phyloP scores from a whole-genome alignment of 495 filamentous ascomycete species.

The Venustampulla echinocandica region DNA sequence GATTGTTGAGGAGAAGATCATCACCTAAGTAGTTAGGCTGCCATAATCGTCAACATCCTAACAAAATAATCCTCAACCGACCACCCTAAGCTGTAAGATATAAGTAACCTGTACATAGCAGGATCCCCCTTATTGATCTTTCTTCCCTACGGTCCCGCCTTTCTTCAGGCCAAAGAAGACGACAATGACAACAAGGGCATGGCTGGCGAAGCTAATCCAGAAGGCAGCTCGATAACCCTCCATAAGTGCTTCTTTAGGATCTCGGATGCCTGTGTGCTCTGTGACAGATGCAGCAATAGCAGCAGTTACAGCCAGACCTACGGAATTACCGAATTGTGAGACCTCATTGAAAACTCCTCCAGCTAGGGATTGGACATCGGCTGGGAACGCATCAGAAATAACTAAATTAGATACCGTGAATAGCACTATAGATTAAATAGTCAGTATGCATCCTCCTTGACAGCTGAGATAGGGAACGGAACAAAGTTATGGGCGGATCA shows the following conservation, averaged over 20 bases:
- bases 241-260: neutral
- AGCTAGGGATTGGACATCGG: conserved; percentile 47
- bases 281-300: conserved; percentile 45
- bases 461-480: too few species aligned
- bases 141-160: conserved; percentile 45
- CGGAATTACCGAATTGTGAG: conserved; percentile 50
- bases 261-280: conserved; percentile 30
- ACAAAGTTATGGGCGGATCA: too few species aligned
- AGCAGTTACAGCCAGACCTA: conserved; percentile 47
- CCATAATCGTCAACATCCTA: too few species aligned
- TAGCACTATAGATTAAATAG: conserved; percentile 31
- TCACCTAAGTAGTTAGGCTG: too few species aligned
- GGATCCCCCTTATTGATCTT: conserved; percentile 32
- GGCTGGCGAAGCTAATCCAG: conserved; percentile 47
- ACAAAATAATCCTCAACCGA: too few species aligned
- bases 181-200: conserved; percentile 32
- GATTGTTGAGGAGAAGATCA: too few species aligned
- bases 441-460: too few species aligned
- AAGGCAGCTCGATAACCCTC: conserved; percentile 52
- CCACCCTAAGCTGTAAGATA: too few species aligned
- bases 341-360: conserved; percentile 57
- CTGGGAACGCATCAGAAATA: conserved; percentile 47
- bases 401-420: conserved; percentile 55
- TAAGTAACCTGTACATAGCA: too few species aligned
- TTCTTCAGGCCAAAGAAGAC: conserved; percentile 38